Evolutionary conservation across 768 basidiomycete genomes (phyloP).

Genomic region (Mycena capillaripes): DNA sequence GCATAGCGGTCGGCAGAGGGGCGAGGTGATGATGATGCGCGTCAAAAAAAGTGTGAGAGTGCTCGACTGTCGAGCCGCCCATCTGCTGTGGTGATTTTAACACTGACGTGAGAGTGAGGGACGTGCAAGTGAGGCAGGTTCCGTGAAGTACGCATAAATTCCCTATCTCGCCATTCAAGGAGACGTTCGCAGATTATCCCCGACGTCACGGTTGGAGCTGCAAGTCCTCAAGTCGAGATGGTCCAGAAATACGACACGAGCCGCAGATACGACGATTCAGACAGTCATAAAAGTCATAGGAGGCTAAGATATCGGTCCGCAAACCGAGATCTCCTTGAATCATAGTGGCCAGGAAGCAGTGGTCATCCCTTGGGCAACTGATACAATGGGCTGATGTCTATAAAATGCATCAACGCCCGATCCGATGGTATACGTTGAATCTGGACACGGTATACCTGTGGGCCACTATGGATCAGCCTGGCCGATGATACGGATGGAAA

Average conservation of each 20-base stretch:
- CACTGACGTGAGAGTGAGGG: constrained; percentile 33
- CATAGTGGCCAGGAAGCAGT: not conserved
- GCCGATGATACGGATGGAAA: constrained; percentile 22
- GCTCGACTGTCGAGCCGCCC: constrained; percentile 28
- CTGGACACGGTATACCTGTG: constrained; percentile 19
- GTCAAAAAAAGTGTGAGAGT: constrained; percentile 16
- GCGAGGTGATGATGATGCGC: constrained; percentile 31
- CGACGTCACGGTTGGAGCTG: constrained; percentile 12
- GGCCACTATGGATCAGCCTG: constrained; percentile 28
- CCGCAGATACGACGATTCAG: not conserved
- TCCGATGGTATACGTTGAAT: constrained; percentile 8
- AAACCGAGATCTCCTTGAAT: not conserved
- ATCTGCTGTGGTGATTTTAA: constrained; percentile 27
- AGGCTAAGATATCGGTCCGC: constrained; percentile 18
- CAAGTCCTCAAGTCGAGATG: not conserved
- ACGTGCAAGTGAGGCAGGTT: constrained; percentile 9
- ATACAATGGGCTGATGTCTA: constrained; percentile 6
- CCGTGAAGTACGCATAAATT: constrained; percentile 20
- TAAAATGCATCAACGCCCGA: constrained; percentile 9
- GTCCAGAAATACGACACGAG: not conserved
- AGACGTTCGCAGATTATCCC: not conserved
- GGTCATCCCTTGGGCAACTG: constrained; percentile 18
- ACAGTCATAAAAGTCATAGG: not conserved
- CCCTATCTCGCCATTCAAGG: not conserved
- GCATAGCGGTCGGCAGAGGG: constrained; percentile 5